Evolutionary conservation across 495 filamentous ascomycete genomes (phyloP).

Genomic region (Penicillium antarcticum): DNA sequence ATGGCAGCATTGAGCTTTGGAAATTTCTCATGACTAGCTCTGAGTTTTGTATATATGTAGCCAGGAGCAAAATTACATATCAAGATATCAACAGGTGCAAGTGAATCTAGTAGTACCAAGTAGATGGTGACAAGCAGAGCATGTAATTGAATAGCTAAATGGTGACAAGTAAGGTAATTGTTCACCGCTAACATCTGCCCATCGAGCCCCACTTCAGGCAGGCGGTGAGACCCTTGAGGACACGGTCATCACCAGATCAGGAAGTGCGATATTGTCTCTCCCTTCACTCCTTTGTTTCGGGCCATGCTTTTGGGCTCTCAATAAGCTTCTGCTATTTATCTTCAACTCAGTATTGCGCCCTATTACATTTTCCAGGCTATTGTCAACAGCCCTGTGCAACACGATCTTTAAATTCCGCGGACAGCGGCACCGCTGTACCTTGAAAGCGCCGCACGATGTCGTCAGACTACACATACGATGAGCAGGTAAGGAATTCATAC

Average conservation of each 20-base stretch:
- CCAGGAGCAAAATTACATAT: slow-evolving; percentile 5
- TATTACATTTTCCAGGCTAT: slow-evolving; percentile 1
- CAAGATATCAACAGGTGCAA: neutral
- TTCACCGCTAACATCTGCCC: slow-evolving; percentile 20
- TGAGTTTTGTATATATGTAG: slow-evolving; percentile 3
- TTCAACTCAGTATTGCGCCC: neutral
- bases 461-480: slow-evolving; percentile 97
- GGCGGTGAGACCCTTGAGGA: slow-evolving; percentile 26
- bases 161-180: neutral
- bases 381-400: slow-evolving; percentile 11
- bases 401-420: slow-evolving; percentile 30
- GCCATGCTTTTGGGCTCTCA: slow-evolving; percentile 19
- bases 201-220: slow-evolving; percentile 6
- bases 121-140: too few relatives aligned
- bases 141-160: too few relatives aligned
- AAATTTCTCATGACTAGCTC: slow-evolving; percentile 5
- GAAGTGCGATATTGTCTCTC: slow-evolving; percentile 19
- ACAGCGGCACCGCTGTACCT: slow-evolving; percentile 35
- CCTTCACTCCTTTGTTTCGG: slow-evolving; percentile 29
- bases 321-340: slow-evolving; percentile 9
- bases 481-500: slow-evolving; percentile 55
- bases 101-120: too few relatives aligned
- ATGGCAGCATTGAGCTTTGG: slow-evolving; percentile 2
- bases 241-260: slow-evolving; percentile 33
- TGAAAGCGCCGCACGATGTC: slow-evolving; percentile 65